Conservation (phyloP, 139 green algal genomes). For the Chara braunii region DNA sequence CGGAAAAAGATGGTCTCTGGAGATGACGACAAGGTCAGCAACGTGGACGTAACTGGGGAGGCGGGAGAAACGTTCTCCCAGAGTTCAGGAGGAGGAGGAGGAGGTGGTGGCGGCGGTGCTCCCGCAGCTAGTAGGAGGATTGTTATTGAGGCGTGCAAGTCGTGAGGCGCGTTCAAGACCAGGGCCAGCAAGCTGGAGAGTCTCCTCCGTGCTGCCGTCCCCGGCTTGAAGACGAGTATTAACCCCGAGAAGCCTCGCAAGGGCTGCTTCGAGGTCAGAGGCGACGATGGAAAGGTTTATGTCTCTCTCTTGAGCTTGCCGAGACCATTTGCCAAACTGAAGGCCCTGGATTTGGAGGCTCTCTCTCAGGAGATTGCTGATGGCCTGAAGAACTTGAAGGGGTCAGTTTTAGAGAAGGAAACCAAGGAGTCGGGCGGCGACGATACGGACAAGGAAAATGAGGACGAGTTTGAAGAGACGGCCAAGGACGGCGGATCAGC, state of each 20-base stretch:
- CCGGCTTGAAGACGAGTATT: conserved; percentile 22
- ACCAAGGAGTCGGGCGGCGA: no score
- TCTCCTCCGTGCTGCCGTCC: conserved; percentile 23
- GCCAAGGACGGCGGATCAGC: no score
- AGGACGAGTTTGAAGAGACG: no score
- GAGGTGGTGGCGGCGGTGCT: no score
- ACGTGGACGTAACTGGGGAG: no score
- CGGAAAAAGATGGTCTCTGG: no score
- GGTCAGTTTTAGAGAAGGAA: no score
- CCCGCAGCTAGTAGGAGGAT: background rate
- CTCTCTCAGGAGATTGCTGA: conserved; percentile 30
- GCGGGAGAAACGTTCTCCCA: no score
- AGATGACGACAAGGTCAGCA: no score
- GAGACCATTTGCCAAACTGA: conserved; percentile 41
- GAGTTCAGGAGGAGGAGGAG: no score
- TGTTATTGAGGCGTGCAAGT: conserved; percentile 33
- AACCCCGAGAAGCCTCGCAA: conserved; percentile 41
- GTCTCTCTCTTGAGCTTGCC: conserved; percentile 43
- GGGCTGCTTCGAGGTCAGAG: conserved; percentile 39
- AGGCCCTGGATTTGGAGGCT: conserved; percentile 38
- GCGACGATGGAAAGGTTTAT: conserved; percentile 7
- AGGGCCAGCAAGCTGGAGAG: conserved; percentile 43
- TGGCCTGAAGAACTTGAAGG: no score
- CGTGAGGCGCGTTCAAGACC: conserved; percentile 43
- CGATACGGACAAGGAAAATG: no score